Base-by-base conservation (phyloP, 495 filamentous ascomycete genomes). In the Hyphodiscus hymeniophilus region DNA sequence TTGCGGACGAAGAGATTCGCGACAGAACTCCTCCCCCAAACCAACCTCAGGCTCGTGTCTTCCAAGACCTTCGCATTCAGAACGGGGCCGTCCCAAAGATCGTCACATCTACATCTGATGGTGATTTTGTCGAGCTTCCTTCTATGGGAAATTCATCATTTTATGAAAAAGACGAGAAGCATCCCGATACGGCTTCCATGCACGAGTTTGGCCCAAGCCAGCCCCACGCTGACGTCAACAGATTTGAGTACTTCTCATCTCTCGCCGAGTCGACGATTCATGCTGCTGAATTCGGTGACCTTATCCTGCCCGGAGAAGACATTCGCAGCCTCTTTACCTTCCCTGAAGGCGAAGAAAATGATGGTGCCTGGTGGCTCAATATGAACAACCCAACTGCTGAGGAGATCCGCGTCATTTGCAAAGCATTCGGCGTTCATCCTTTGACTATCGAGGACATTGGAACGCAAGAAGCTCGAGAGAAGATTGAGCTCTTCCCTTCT, bases 241-340 rank as follows among this genome's bases (percentile, higher is more conserved):
- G 91, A 0, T 96, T 92, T 64, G 90, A 87, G 47, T 96, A 97
- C 66, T 98, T 98, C 66, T 95, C 89, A 0, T 95, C 94, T 0
- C 86, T 90, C 26, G 81, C 86, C 57, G 89, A 96, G 58, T 84
- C 84, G 26, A 94, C 89, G 4, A 84, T 97, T 44, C 89, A 96
- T 58, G 87, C 92, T 21, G 75, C 86, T 0, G 87, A 92, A 50
- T 71, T 98, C 53, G 89, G 85, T 18, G 91, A 86, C 51, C 72
- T 98, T 11, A 74, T 98, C 30, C 72, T 92, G 31, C 87, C 90
- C 1, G 91, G 87, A 11, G 90, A 95, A 63, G 84, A 77, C 45
- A 85, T 95, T 58, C 81, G 87, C 11, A 88, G 89, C 32, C 79
- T 98, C 6, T 98, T 98, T 60, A 79, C 83, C 48, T 75, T 91